Evolutionary conservation across 371 early-diverging fungal species (phyloP), one percentile per base, ranked within the genome.

Genomic region (Rhizomucor miehei): DNA sequence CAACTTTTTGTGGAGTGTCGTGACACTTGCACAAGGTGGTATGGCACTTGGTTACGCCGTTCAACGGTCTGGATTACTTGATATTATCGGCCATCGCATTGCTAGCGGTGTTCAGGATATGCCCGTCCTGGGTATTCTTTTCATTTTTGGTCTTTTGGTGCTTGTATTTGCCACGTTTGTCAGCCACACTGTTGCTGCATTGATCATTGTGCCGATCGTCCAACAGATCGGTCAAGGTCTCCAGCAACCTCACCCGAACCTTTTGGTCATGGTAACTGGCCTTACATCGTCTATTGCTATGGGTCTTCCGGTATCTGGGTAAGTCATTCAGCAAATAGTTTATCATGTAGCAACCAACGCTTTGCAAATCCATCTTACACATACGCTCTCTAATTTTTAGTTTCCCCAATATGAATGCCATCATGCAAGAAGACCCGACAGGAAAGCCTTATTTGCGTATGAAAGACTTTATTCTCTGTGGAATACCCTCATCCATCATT

Each of bases 381-480:
- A 13, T 29, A 5, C 8, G 8, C 8, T 8, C 8, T 8, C 29
- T 5, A 5, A 5, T 29, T 29, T 29, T 29, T 29, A 29, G 89
- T 88, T 97, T 95, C 71, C 97, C 97, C 0, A 97, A 97, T 58
- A 95, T 97, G 93, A 92, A 89, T 61, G 94, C 97, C 12, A 89
- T 94, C 44, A 87, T 91, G 67, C 83, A 91, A 71, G 97, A 97
- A 69, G 93, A 95, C 60, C 81, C 82, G n/a, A 81, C 89, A 43
- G 98, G 98, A 13, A 79, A 71, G 45, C 89, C 89, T 17, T 97
- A 93, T 67, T 62, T 97, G 40, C 66, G 60, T 17, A 91, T 92
- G 5, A 69, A 62, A 36, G 98, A 97, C 62, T 96, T 97, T 60
- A 56, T 95, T 51, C 74, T 75, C 60, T 86, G 86, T 29, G 97